Evolutionary conservation across 2,329 filamentous ascomycete species (phyloP), one percentile per base, ranked within the genome.

Genomic region (Neopestalotiopsis rosae): DNA sequence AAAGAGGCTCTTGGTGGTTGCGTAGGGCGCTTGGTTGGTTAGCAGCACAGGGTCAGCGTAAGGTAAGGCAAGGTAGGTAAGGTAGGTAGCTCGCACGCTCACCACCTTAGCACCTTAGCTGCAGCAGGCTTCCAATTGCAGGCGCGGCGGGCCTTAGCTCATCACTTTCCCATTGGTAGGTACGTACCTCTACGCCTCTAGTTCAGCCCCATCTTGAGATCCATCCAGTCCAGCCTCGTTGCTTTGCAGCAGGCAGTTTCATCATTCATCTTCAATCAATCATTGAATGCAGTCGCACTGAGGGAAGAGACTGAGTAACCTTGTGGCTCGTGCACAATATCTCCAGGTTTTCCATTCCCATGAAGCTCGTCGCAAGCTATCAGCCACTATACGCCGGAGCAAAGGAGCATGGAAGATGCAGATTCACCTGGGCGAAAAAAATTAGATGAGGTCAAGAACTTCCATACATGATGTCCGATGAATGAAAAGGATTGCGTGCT

Each of bases 61-160:
- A 45, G 45, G 61, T 66, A n/a, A 42, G 49, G 61, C 32, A 38
- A 65, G n/a, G 38, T 40, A 61, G 57, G 57, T 61, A 61, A 20
- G 14, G 28, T 32, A 65, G 38, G 61, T 64, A 64, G 17, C 32
- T 64, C 17, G 10, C 45, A n/a, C 14, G 17, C 45, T 52, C 45
- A n/a, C 45, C n/a, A n/a, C 45, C 20, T 5, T 52, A 17, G 42
- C n/a, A 49, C 13, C 42, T 49, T 28, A 38, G 34, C 34, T 52
- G 45, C 45, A 52, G 45, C 45, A 52, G 45, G 45, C 45, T 52
- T 52, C 45, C 45, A 52, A 52, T 52, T 24, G 45, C 45, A 52
- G n/a, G 45, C 45, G 45, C 45, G 45, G 45, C 45, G 45, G 45
- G 45, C 45, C 45, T 52, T 52, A 52, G 45, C 45, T 52, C 45